Base-by-base conservation (phyloP, 176 grass and related monocot genomes). In the Eleusine indica region DNA sequence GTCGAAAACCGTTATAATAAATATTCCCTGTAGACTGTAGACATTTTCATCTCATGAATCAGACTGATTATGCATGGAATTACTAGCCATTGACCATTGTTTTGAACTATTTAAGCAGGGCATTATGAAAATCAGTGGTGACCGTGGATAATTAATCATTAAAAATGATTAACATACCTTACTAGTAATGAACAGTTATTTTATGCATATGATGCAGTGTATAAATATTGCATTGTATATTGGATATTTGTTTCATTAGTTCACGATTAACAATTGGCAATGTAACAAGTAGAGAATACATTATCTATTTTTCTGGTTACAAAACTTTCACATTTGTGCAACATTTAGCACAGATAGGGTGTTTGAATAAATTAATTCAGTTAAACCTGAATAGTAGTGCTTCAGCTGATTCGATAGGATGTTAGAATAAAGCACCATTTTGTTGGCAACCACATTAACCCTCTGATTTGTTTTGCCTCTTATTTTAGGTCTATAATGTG, bases 11-110 rank as follows among this genome's bases (percentile, higher is more conserved):
- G 32, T 93, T 93, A 63, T 93, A 93, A 37, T 70, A 42, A 46
- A 93, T 79, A 76, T 83, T 74, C 54, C 91, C 91, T 40, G 57
- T 83, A 5, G 80, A 78, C 91, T 93, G 38, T 3, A 16, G 11
- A 77, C 0, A 3, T 42, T 43, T 77, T 14, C 35, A 22, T 30
- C 14, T 73, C 2, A 2, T 15, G 30, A n/a, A 39, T 75, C 3
- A 56, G 29, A 60, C 39, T 16, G 19, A 58, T 21, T 74, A 15
- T 53, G 37, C 16, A 54, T 35, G 0, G 28, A 54, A 74, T 54
- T 54, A 54, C 1, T 21, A 38, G 47, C 11, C 14, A 7, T 32
- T 47, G n/a, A 53, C 15, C 28, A 51, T 51, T 30, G 13, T 73
- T 51, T 53, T 35, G 1, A 74, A 74, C 18, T 53, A 53, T 53